Evolutionary conservation across 768 basidiomycete species (phyloP).

Genomic region (Suillus hirtellus): DNA sequence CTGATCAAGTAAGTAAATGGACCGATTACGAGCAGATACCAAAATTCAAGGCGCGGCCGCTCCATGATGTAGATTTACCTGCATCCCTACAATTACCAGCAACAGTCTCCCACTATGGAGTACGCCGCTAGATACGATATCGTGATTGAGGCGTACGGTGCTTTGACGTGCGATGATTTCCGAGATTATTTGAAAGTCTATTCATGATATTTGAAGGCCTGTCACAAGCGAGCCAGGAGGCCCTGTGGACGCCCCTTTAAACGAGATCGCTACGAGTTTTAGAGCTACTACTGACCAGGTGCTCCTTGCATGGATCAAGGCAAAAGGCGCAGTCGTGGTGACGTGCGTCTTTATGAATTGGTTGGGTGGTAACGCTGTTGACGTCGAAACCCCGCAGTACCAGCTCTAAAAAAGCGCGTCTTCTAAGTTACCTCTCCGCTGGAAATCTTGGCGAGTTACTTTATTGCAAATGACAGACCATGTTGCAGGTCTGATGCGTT

Average conservation of each 20-base stretch:
- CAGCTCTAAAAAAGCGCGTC: constrained; percentile 63
- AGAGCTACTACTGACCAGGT: constrained; percentile 63
- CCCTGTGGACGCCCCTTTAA: constrained; percentile 59
- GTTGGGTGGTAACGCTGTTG: background rate
- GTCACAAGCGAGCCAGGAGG: constrained; percentile 61
- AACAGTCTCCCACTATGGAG: constrained; percentile 3
- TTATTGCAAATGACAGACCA: background rate
- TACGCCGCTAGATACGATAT: too few species aligned
- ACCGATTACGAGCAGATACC: background rate
- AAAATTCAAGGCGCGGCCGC: background rate
- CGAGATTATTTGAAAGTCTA: background rate
- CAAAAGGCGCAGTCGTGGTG: constrained; percentile 65
- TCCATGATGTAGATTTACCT: constrained; percentile 42
- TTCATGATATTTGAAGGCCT: constrained; percentile 41
- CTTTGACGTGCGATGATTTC: too few species aligned
- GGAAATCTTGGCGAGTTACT: constrained; percentile 57
- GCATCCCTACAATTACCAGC: too few species aligned
- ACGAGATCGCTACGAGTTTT: constrained; percentile 31
- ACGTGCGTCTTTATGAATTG: constrained; percentile 42
- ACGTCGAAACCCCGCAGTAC: constrained; percentile 38
- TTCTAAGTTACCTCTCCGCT: constrained; percentile 67
- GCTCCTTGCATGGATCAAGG: constrained; percentile 69
- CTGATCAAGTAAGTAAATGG: constrained; percentile 57
- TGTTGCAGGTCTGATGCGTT: constrained; percentile 3
- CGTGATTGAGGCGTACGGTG: too few species aligned